Evolutionary conservation across 768 basidiomycete genomes (phyloP).

Genomic region (Lenzites betulinus): DNA sequence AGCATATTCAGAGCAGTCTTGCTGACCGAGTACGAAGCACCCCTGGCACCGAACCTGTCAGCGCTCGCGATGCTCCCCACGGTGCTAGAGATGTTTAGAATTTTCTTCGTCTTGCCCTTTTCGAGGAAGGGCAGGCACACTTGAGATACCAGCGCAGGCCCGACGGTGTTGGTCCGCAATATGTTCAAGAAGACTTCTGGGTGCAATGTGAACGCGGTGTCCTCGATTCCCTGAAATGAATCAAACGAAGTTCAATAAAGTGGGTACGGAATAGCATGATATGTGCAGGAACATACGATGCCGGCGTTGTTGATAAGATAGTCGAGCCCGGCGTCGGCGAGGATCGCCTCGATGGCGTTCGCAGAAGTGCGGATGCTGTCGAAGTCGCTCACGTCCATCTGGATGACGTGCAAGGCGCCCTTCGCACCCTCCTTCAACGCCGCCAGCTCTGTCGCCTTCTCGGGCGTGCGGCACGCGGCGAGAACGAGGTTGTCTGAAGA

Average conservation of each 20-base stretch:
- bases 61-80: slow-evolving; percentile 33
- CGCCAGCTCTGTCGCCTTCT: slow-evolving; percentile 23
- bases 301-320: slow-evolving; percentile 45
- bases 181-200: slow-evolving; percentile 28
- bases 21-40: slow-evolving; percentile 37
- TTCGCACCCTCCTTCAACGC: slow-evolving; percentile 23
- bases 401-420: slow-evolving; percentile 35
- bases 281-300: slow-evolving; percentile 16
- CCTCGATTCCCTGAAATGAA: slow-evolving; percentile 17
- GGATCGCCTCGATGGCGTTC: slow-evolving; percentile 24
- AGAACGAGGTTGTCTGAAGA: slow-evolving; percentile 30
- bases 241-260: too few species aligned
- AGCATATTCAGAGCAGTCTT: slow-evolving; percentile 45
- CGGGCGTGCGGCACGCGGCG: slow-evolving; percentile 32
- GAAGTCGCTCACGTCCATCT: slow-evolving; percentile 32
- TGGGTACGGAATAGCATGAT: too few species aligned
- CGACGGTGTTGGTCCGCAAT: slow-evolving; percentile 37
- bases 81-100: slow-evolving; percentile 38
- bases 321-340: slow-evolving; percentile 37
- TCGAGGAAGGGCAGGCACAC: slow-evolving; percentile 4
- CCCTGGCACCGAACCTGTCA: slow-evolving; percentile 23
- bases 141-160: slow-evolving; percentile 37
- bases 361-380: slow-evolving; percentile 29
- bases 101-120: slow-evolving; percentile 31
- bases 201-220: slow-evolving; percentile 34